These are phyloP conservation scores for Trypethelium eluteriae DNA, from an alignment of 495 filamentous ascomycete species.

Conservation along the genomic window DNA sequence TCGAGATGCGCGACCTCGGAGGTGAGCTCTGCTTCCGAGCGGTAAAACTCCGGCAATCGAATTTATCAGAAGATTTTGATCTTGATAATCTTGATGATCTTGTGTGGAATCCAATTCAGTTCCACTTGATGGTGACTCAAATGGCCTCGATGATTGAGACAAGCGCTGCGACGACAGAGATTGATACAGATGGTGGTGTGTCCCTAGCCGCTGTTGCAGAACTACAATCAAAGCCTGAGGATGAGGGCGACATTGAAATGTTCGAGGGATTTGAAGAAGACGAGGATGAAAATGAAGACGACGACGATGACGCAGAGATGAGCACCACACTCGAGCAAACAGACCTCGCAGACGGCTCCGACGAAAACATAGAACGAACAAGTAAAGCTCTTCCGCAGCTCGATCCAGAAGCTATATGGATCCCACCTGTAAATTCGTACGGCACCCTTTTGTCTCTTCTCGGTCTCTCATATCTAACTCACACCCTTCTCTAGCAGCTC, in stretches of 20 bases:
- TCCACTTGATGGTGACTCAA: background rate
- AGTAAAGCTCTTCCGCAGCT: background rate
- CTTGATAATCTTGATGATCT: too few relatives aligned
- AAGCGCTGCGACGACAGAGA: background rate
- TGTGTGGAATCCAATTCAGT: background rate
- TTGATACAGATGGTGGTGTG: background rate
- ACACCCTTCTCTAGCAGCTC: background rate
- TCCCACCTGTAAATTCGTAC: constrained; percentile 1
- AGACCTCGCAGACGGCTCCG: background rate
- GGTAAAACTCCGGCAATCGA: constrained; percentile 4
- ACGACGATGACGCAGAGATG: background rate
- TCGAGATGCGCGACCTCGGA: background rate
- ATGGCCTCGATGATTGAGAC: background rate
- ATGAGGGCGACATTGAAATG: background rate
- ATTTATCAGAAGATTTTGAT: background rate
- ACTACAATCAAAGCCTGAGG: background rate
- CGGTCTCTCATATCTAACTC: background rate
- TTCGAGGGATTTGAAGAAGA: background rate
- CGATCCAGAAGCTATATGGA: constrained; percentile 8
- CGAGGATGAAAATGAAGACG: background rate
- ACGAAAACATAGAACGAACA: constrained; percentile 8
- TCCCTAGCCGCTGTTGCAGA: background rate
- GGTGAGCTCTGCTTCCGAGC: background rate
- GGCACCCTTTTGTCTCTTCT: background rate
- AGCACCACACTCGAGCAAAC: constrained; percentile 1